Base-by-base conservation (phyloP, 345 rosid genomes). In the Leavenworthia alabamica region DNA sequence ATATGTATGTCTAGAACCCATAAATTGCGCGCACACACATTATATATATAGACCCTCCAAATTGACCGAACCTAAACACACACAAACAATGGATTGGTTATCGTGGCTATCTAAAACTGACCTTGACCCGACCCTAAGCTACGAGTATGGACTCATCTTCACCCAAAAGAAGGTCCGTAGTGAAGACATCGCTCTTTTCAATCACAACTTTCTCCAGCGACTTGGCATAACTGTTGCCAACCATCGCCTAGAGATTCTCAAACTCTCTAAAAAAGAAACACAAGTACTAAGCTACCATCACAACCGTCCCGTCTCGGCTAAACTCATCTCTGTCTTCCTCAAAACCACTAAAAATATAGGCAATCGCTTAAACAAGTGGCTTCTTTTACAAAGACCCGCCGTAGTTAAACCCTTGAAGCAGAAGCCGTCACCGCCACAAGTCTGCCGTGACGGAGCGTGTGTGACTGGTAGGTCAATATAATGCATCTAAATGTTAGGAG, bases 171-270 rank as follows among this genome's bases (percentile, higher is more conserved):
- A 91, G 77, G 92, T 91, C 57, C 79, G 64, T 19, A 60, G 56
- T 13, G 90, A 86, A 51, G 98, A 91, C 56, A 49, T 91, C n/a
- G n/a, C 77, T 45, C 60, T 72, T 72, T 86, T 91, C 68, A 74
- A 84, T 81, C 95, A 91, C 55, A 92, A 80, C 16, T 83, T 80
- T 60, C 98, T 91, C 47, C 82, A 72, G 20, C 79, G 86, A 66
- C 84, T 82, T 80, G 98, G 98, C 26, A 78, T 91, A 31, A 70
- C 75, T 16, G 82, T 88, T 3, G 86, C 96, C 60, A 82, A 86
- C 67, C 94, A 90, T 57, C 73, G 97, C 46, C 79, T 80, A 12
- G 89, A 90, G 73, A 90, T 90, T 35, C 84, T 90, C 64, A 90
- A 84, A 75, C 78, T 82, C 10, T 83, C 85, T n/a, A 74, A 54